Evolutionary conservation across 139 green algal genomes (phyloP).

Genomic region (Chlorella sp.): DNA sequence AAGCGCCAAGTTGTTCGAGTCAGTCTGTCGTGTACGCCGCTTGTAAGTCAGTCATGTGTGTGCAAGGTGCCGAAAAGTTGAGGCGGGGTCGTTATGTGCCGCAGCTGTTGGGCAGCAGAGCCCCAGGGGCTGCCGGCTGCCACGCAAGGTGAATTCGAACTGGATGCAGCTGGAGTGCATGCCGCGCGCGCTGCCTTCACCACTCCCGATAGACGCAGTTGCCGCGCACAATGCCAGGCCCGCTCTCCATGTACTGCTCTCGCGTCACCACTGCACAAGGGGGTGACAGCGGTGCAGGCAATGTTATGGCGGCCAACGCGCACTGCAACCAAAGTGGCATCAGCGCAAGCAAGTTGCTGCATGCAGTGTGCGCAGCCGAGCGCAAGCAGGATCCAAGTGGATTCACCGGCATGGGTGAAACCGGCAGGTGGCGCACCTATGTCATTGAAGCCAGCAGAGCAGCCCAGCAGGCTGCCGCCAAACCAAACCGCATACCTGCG

Average conservation of each 20-base stretch:
- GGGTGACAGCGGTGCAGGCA: too few species aligned
- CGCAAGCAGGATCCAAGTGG: too few species aligned
- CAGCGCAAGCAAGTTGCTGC: too few species aligned
- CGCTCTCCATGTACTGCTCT: slow-evolving; percentile 72
- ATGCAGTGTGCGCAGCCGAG: too few species aligned
- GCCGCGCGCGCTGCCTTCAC: too few species aligned
- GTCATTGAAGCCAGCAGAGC: slow-evolving; percentile 15
- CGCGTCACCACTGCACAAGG: slow-evolving; percentile 6
- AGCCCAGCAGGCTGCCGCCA: slow-evolving; percentile 77
- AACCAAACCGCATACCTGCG: slow-evolving; percentile 79
- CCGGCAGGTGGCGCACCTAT: background rate
- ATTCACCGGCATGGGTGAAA: background rate
- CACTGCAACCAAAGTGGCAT: too few species aligned
- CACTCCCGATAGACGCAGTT: slow-evolving; percentile 51
- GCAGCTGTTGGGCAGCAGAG: too few species aligned
- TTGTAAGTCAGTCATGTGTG: background rate
- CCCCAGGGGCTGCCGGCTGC: too few species aligned
- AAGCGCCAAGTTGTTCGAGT: background rate
- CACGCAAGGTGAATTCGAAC: background rate
- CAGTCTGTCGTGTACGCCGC: background rate
- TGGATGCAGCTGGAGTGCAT: too few species aligned
- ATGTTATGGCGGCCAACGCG: too few species aligned
- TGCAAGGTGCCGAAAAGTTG: background rate
- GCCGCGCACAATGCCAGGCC: slow-evolving; percentile 67
- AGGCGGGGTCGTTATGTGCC: too few species aligned